phyloP scores from a whole-genome alignment of 192 early-diverging fungal genomes.

The Funneliformis mosseae region DNA sequence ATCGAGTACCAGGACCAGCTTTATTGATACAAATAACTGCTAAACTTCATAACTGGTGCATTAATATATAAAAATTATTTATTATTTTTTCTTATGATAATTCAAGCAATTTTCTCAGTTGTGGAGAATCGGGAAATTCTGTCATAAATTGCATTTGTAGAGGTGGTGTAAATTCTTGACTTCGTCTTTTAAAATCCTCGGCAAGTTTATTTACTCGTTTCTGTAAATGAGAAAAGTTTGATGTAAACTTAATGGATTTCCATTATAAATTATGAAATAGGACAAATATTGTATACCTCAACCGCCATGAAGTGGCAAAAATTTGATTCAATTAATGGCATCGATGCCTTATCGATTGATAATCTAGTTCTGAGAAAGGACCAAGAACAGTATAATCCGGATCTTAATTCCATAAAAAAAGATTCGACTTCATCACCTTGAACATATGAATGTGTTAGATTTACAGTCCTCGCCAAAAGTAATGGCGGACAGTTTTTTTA shows the following conservation, averaged over 20 bases:
- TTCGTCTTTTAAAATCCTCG: constrained; percentile 1
- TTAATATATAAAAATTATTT: no score
- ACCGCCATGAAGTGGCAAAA: constrained; percentile 29
- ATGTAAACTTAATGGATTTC: not conserved
- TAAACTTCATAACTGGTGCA: no score
- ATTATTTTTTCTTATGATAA: no score
- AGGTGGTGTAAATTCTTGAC: not conserved
- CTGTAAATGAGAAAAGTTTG: constrained; percentile 4
- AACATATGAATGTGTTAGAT: no score
- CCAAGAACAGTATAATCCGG: constrained; percentile 20
- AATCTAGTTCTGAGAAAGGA: constrained; percentile 5
- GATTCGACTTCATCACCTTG: not conserved
- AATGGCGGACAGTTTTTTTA: not conserved
- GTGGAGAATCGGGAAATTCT: constrained; percentile 14
- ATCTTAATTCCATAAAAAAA: constrained; percentile 22
- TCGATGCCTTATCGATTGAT: constrained; percentile 9
- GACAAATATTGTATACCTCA: constrained; percentile 19
- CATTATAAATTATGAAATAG: not conserved
- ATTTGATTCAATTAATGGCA: constrained; percentile 22
- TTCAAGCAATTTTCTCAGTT: no score
- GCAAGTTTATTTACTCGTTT: not conserved
- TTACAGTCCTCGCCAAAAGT: not conserved
- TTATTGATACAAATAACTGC: no score
- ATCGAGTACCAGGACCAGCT: no score
- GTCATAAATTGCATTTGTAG: constrained; percentile 11